Evolutionary conservation across 2,329 filamentous ascomycete genomes (phyloP), one percentile per base, ranked within the genome.

Genomic region (Pseudocercospora fijiensis): DNA sequence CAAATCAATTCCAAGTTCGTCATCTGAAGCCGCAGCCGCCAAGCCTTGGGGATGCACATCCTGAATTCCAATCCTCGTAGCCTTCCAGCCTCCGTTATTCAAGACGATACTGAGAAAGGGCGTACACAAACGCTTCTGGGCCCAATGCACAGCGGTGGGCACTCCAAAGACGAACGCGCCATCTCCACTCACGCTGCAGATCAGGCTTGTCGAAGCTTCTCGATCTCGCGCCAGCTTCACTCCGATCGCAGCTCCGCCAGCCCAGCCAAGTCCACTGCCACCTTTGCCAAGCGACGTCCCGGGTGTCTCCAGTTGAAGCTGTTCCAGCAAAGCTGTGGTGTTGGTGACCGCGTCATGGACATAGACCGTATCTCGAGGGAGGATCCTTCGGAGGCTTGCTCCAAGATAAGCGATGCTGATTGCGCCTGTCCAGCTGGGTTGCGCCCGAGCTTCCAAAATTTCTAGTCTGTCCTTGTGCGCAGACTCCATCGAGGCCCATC

Each of bases 21-120:
- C 63, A 56, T 66, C 64, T 3, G 18, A 64, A 13, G 58, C 55
- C 9, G 49, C 43, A 11, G 61, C 64, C 1, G 66, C 68, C 5
- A 67, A 11, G 18, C 68, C 67, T 20, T 47, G 43, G 0, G 68
- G 67, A 63, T 69, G 67, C 16, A 70, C 67, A 58, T 70, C 67
- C 1, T 61, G 55, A 37, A 70, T 57, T 24, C 56, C 60, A 3
- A 51, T 20, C 26, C 63, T 60, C 13, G 66, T 67, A 2, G 66
- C 69, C 43, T 67, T 68, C 67, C 67, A 71, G 13, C 69, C 69
- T 16, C 64, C 69, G 41, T 70, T 69, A 18, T 69, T 69, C 27
- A 70, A 47, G 2, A 70, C 58, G 20, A 70, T 62, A 16, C 58
- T 69, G 30, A 70, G 27, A 41, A 68, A 65, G 13, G 69, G 67